A percentile compares a stretch with the other conserved stretches of the same genome.
Evolutionary conservation across 495 filamentous ascomycete genomes (phyloP).

Genomic region (Neurospora sublineolata): DNA sequence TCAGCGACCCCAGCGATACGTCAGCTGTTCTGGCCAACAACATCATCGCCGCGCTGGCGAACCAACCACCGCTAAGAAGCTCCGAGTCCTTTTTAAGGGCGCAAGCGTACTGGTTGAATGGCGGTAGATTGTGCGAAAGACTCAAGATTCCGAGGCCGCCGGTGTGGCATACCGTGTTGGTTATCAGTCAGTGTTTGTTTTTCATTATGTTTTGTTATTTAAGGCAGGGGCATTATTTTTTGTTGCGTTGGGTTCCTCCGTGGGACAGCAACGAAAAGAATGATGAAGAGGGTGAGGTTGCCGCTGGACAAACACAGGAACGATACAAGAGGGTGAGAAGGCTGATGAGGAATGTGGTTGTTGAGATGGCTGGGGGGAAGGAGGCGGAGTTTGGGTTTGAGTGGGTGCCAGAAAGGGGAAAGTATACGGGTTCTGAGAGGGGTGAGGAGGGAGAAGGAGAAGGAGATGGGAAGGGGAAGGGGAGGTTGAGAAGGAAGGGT

Average conservation of each 20-base stretch:
- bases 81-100: conserved; percentile 54
- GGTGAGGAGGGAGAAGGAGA: background rate
- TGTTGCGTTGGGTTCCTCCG: conserved; percentile 38
- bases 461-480: background rate
- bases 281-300: conserved; percentile 35
- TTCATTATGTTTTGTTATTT: conserved; percentile 45
- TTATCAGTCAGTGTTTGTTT: conserved; percentile 58
- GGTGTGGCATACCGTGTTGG: conserved; percentile 46
- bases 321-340: background rate
- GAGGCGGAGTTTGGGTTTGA: conserved; percentile 52
- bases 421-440: conserved; percentile 10
- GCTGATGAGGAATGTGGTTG: background rate
- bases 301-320: background rate
- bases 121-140: conserved; percentile 48
- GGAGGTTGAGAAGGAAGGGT: background rate
- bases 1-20: conserved; percentile 45
- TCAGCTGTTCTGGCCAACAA: conserved; percentile 58
- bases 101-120: conserved; percentile 57
- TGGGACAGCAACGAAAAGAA: background rate
- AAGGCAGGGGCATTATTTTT: conserved; percentile 14
- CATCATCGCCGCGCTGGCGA: conserved; percentile 54
- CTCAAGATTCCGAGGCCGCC: conserved; percentile 48
- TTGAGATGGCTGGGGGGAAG: conserved; percentile 17
- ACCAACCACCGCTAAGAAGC: conserved; percentile 51
- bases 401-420: conserved; percentile 42